Conservation (phyloP, 2,329 filamentous ascomycete genomes). For the Fusarium xyrophilum region DNA sequence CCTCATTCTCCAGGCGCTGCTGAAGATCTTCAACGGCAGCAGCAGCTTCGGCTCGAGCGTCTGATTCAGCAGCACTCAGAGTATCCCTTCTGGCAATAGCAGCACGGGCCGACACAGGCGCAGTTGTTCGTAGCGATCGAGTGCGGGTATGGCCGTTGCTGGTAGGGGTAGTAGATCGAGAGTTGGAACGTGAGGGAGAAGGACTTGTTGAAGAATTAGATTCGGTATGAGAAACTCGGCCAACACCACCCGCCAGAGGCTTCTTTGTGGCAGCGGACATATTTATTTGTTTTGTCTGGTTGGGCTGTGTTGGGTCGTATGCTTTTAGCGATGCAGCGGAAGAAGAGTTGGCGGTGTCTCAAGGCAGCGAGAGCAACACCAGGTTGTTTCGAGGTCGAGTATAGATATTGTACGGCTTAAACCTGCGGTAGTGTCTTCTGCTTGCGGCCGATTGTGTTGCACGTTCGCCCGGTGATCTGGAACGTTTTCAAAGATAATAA, state of each 20-base stretch:
- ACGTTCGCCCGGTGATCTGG: slow-evolving; percentile 39
- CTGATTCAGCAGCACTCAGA: slow-evolving; percentile 66
- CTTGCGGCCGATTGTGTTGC: slow-evolving; percentile 27
- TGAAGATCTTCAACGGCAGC: slow-evolving; percentile 84
- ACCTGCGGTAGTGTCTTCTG: slow-evolving; percentile 18
- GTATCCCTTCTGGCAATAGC: slow-evolving; percentile 67
- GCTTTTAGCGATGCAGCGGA: slow-evolving; percentile 16
- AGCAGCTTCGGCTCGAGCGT: slow-evolving; percentile 79
- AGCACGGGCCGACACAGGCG: slow-evolving; percentile 76
- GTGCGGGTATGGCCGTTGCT: slow-evolving; percentile 57
- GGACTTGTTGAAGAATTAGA: slow-evolving; percentile 44
- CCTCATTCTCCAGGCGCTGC: slow-evolving; percentile 80
- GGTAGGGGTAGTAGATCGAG: slow-evolving; percentile 55
- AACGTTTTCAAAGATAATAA: slow-evolving; percentile 29
- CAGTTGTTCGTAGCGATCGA: slow-evolving; percentile 69
- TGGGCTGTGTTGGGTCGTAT: slow-evolving; percentile 22
- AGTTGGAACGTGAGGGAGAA: slow-evolving; percentile 49
- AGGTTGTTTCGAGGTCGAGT: slow-evolving; percentile 9
- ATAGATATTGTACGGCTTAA: slow-evolving; percentile 26
- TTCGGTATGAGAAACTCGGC: slow-evolving; percentile 54
- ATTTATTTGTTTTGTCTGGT: slow-evolving; percentile 26
- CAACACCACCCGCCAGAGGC: slow-evolving; percentile 57
- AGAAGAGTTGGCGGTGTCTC: slow-evolving; percentile 25
- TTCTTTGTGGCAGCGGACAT: slow-evolving; percentile 64
- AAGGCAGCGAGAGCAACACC: slow-evolving; percentile 11